Conservation (phyloP, 1,284 basidiomycete genomes). For the Ceratobasidium sp. region DNA sequence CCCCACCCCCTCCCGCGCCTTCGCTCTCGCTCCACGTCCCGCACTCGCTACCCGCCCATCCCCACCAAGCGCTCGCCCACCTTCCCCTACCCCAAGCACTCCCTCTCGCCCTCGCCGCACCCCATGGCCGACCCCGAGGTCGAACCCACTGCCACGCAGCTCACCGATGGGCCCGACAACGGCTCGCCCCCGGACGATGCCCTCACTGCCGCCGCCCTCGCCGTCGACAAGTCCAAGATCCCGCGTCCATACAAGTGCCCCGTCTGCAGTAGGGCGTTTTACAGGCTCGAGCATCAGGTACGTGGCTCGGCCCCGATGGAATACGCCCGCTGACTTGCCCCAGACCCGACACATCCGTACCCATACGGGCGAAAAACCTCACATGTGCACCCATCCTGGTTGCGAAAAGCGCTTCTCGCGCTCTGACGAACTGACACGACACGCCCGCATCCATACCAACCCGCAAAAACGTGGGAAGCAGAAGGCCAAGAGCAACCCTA, state of each 20-base stretch:
- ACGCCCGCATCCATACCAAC: slow-evolving; percentile 87
- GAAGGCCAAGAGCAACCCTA: slow-evolving; percentile 45
- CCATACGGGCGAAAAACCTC: slow-evolving; percentile 98
- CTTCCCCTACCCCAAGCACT: slow-evolving; percentile 31
- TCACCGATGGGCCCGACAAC: neutral
- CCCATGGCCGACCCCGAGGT: slow-evolving; percentile 7
- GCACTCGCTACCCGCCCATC: slow-evolving; percentile 29
- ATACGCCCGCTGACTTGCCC: slow-evolving; percentile 48
- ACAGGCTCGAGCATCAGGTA: slow-evolving; percentile 92
- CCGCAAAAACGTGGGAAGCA: slow-evolving; percentile 45
- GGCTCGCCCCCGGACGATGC: slow-evolving; percentile 24
- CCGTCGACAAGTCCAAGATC: slow-evolving; percentile 59
- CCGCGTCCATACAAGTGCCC: slow-evolving; percentile 95
- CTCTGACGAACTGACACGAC: slow-evolving; percentile 96
- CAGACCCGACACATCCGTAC: slow-evolving; percentile 98
- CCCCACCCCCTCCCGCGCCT: slow-evolving; percentile 38
- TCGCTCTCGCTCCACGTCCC: slow-evolving; percentile 36
- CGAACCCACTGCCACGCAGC: slow-evolving; percentile 24
- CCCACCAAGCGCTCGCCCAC: slow-evolving; percentile 13
- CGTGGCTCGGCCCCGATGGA: slow-evolving; percentile 50
- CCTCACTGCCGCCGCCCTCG: slow-evolving; percentile 29
- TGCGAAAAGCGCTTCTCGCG: slow-evolving; percentile 99
- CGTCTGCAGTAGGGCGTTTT: slow-evolving; percentile 90
- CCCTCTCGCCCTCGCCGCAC: slow-evolving; percentile 21
- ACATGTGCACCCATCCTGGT: slow-evolving; percentile 90